Percentiles rank a stretch among this genome's conserved stretches.
Evolutionary conservation across 1,284 basidiomycete genomes (phyloP).

Genomic region (Sanghuangporus sanghuang): DNA sequence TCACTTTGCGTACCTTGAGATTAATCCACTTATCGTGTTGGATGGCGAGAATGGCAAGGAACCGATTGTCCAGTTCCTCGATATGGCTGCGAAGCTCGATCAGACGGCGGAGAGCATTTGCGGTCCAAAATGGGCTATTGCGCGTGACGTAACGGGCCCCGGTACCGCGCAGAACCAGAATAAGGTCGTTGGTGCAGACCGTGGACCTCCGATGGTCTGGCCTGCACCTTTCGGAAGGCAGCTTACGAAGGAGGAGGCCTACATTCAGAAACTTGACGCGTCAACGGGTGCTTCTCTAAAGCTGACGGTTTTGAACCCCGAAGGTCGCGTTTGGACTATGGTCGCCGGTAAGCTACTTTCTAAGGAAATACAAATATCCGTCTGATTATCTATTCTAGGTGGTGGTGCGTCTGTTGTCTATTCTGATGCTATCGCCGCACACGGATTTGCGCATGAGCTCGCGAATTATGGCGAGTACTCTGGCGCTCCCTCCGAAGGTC

Average conservation of each 20-base stretch:
- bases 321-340: slow-evolving; percentile 99
- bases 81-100: slow-evolving; percentile 99
- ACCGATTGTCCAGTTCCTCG: slow-evolving; percentile 90
- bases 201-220: slow-evolving; percentile 98
- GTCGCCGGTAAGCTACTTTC: slow-evolving; percentile 70
- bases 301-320: slow-evolving; percentile 92
- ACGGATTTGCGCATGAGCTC: slow-evolving; percentile 94
- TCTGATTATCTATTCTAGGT: slow-evolving; percentile 14
- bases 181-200: slow-evolving; percentile 71
- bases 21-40: slow-evolving; percentile 96
- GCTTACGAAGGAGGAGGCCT: slow-evolving; percentile 97
- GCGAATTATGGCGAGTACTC: slow-evolving; percentile 99
- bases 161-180: slow-evolving; percentile 43
- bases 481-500: slow-evolving; percentile 95
- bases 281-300: slow-evolving; percentile 98
- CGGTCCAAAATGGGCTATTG: slow-evolving; percentile 98
- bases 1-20: slow-evolving; percentile 98
- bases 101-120: slow-evolving; percentile 98
- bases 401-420: slow-evolving; percentile 80
- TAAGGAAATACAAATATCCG: not conserved
- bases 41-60: slow-evolving; percentile 73
- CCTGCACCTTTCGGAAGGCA: slow-evolving; percentile 98
- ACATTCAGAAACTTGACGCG: slow-evolving; percentile 96
- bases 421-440: slow-evolving; percentile 94
- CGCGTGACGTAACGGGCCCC: slow-evolving; percentile 82